These are phyloP conservation scores for Xanthoceras sorbifolium DNA, from an alignment of 345 rosid genomes.

Conservation along the genomic window DNA sequence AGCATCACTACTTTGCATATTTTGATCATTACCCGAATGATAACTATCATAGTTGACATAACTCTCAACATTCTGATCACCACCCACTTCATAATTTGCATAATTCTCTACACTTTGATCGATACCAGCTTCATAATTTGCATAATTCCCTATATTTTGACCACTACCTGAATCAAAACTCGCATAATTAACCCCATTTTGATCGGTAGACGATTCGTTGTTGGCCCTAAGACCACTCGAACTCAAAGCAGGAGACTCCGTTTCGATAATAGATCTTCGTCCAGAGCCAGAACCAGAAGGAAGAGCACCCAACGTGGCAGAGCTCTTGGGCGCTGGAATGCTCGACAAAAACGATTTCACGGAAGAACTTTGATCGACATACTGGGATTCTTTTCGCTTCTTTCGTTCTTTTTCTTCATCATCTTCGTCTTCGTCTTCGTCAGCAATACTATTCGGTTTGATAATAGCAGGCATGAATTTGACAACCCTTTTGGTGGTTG, in stretches of 20 bases:
- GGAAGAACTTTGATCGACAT: constrained; percentile 36
- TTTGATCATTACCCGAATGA: constrained; percentile 28
- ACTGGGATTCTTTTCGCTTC: constrained; percentile 38
- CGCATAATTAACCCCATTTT: constrained; percentile 18
- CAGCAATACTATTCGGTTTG: constrained; percentile 28
- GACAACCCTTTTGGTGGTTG: constrained; percentile 57
- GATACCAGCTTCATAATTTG: background rate
- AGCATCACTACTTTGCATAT: constrained; percentile 25
- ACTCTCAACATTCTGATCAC: constrained; percentile 17
- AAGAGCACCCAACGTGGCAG: constrained; percentile 62
- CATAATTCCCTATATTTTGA: constrained; percentile 21
- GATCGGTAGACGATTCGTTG: constrained; percentile 30
- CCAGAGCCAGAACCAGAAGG: constrained; percentile 59
- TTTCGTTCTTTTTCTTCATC: constrained; percentile 52
- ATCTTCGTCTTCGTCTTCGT: constrained; percentile 48
- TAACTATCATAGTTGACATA: constrained; percentile 32
- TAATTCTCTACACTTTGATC: constrained; percentile 26
- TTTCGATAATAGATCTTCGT: constrained; percentile 65
- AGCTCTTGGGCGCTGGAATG: constrained; percentile 75
- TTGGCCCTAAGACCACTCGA: constrained; percentile 19
- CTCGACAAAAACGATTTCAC: constrained; percentile 72
- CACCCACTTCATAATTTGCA: constrained; percentile 17
- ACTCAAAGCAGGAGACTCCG: constrained; percentile 35
- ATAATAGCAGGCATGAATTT: constrained; percentile 54
- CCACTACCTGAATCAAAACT: constrained; percentile 28